Conservation (phyloP, 805 yeast species). For the Cyberlindnera mycetangii region DNA sequence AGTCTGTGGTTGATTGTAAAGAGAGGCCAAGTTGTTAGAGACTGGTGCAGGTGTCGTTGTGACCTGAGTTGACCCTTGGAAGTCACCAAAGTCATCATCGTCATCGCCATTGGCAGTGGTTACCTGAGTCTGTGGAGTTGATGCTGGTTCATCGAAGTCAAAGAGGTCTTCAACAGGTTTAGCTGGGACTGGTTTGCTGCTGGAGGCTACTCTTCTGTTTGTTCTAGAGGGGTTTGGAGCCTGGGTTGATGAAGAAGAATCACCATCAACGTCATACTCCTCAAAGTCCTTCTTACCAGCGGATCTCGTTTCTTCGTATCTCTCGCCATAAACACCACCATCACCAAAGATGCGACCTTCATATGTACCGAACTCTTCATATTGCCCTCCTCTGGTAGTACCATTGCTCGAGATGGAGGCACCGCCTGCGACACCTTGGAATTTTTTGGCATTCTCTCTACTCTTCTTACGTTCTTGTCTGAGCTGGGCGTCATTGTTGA, state of each 20-base stretch:
- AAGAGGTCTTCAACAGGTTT: constrained; percentile 43
- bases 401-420: constrained; percentile 32
- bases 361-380: constrained; percentile 46
- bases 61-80: constrained; percentile 56
- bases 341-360: constrained; percentile 62
- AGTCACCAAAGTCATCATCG: constrained; percentile 76
- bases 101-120: constrained; percentile 37
- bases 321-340: constrained; percentile 66
- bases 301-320: constrained; percentile 57
- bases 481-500: constrained; percentile 73
- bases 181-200: constrained; percentile 33
- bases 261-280: constrained; percentile 52
- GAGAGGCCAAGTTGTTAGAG: constrained; percentile 30
- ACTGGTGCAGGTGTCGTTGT: constrained; percentile 19
- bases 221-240: constrained; percentile 2
- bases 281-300: constrained; percentile 50
- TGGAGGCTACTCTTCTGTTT: constrained; percentile 28
- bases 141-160: constrained; percentile 32
- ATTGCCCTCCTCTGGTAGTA: constrained; percentile 27
- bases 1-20: constrained; percentile 29
- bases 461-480: constrained; percentile 88
- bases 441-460: constrained; percentile 79
- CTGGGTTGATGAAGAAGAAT: constrained; percentile 29
- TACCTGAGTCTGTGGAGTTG: constrained; percentile 12
- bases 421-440: constrained; percentile 75